Evolutionary conservation across 345 rosid species (phyloP), one percentile per base, ranked within the genome.

Genomic region (Acer campestre): DNA sequence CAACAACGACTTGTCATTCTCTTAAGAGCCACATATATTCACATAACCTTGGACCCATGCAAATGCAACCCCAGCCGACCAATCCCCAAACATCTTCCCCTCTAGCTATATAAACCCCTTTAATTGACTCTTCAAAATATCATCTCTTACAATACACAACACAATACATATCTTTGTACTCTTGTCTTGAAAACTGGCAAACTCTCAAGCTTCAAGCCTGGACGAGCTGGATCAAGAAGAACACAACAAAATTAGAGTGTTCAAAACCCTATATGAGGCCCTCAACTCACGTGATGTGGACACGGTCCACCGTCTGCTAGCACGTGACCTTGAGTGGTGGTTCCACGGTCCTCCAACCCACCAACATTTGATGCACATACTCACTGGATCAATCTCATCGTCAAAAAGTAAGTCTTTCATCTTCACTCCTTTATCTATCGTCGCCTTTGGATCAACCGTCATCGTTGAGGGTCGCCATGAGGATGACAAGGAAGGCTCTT

Each of bases 291-390:
- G 18, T 16, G 79, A 81, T 66, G 82, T 79, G 4, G 40, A 65
- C 13, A 66, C 51, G 59, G 84, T 82, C 31, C 81, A 81, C 40
- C 76, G 70, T 3, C 23, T 76, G 27, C 74, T 84, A 2, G 69
- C 68, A 7, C 61, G 77, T 4, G 83, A 84, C 79, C 84, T 81
- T 3, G 84, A 81, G 59, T 84, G 87, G 87, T 81, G 84, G 83
- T 81, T 81, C 77, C 84, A 79, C 25, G 87, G 87, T 8, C 87
- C 87, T 0, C 87, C 87, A 0, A 10, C 61, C 14, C 83, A 79
- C 77, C 83, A 81, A 53, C 68, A 75, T 51, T 73, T 81, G 82
- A 79, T 76, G 77, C 80, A 38, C 42, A 27, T 79, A 2, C 84
- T 84, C 53, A 84, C 81, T 0, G 81, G 82, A 11, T 70, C 75